Base-by-base conservation (phyloP, 352 stramenopile species). In the Phytophthora citricola region DNA sequence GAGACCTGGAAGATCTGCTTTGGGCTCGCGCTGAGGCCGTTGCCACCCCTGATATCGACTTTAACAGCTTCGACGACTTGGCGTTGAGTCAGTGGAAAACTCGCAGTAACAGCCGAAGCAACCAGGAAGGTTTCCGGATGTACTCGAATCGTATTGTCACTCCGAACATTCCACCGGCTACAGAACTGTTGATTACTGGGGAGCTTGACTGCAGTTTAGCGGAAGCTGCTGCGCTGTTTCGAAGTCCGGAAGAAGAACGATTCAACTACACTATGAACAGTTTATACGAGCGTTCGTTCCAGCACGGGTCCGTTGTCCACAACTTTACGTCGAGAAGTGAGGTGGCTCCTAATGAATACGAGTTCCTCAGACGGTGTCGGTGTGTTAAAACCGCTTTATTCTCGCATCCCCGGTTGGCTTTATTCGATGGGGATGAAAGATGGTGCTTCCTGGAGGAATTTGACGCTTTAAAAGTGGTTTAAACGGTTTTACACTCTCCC, bases 351-450 rank as follows among this genome's bases (percentile, higher is more conserved):
- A 9, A 24, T 32, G 43, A n/a, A 49, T 39, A 10, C 32, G 20
- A 41, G 29, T 54, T 54, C 47, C 47, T 54, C 8, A 41, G 1
- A 8, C 47, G 15, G 1, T 66, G 75, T 31, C 38, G 66, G 27
- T 71, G 57, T 8, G 67, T 85, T n/a, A 85, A 85, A 54, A 77
- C 61, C 3, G 71, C 63, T 15, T 68, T 47, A 41, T 82, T 85
- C 40, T 41, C 57, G 26, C 59, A 56, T 10, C 57, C 64, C 27
- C 56, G 70, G 1, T 55, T 73, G 5, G 58, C 50, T 46, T 12
- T 78, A 52, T 73, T 83, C 15, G 66, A 59, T 12, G 43, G 44
- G 1, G 57, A 69, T 44, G 69, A 83, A n/a, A 24, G 48, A 15
- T 81, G 72, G 72, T 79, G 67, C 9, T 71, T 66, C 34, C 43